Evolutionary conservation across 1,284 basidiomycete species (phyloP), one percentile per base, ranked within the genome.

Genomic region (Tilletia horrida): DNA sequence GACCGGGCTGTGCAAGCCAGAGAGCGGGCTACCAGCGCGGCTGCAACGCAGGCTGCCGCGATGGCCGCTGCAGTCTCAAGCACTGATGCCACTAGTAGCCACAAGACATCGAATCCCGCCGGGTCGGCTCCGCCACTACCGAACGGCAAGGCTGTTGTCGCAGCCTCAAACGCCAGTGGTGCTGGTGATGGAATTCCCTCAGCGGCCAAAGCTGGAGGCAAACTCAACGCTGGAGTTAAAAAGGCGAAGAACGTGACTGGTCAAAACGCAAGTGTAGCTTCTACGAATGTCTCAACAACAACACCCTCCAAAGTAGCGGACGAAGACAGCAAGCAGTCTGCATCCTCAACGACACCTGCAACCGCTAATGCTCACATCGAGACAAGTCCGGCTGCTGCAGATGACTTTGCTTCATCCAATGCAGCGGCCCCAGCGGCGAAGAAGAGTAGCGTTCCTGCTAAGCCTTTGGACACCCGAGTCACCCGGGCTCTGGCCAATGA

Each of bases 1-100:
- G 50, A 52, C 50, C 50, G 50, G 50, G n/a, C 50, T 27, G 23
- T 52, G n/a, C 23, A 23, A 27, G 50, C 27, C n/a, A 21, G 50
- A 52, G 50, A 52, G 4, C 50, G 50, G 14, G 50, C 21, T 3
- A 27, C 21, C 11, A 52, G 23, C 27, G 50, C 50, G 6, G 50
- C 50, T 21, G 45, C 45, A 3, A 27, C 50, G 50, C 50, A 52
- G 23, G 50, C 50, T 3, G 50, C 23, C 3, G 50, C 50, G 6
- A 52, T 52, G 50, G 50, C 50, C 8, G 50, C 50, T 2, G 50
- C 50, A 13, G 50, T 52, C 35, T 40, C 35, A 40, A 40, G 35
- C 35, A 11, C 35, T 6, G 11, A 11, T 40, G 35, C 35, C 35
- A 40, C 35, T 11, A 11, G 35, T 11, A 40, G 35, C 11, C 35